Evolutionary conservation across 345 rosid species (phyloP), one percentile per base, ranked within the genome.

Genomic region (Pugionium dolabratum): DNA sequence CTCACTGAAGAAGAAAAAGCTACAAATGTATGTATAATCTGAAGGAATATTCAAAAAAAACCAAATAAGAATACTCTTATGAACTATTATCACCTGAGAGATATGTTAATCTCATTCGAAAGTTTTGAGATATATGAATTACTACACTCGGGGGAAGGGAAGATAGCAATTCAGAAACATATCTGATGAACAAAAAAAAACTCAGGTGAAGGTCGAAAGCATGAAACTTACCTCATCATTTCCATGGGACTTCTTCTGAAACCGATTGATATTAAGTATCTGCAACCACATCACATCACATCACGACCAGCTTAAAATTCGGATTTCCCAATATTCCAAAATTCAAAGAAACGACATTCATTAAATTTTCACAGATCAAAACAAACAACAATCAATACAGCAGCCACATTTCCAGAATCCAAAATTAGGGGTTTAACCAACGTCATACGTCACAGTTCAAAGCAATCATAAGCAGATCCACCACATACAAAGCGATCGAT

Each of bases 181-280:
- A 31, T 3, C 25, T 37, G 47, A 57, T 8, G 25, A 67, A 18
- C 18, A 53, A 35, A 34, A 61, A 60, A 52, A 54, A 33, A n/a
- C 30, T 31, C 0, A 39, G 9, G 5, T 25, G 5, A 62, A 45
- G 29, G 30, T 36, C 18, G 9, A 49, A 50, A 58, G 7, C 32
- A 41, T 35, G 27, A 33, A 47, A 35, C 1, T 7, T 53, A 93
- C 98, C 96, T 91, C 99, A 67, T 95, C 99, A 18, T 91, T 86
- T 51, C 96, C 96, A 66, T 83, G 84, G 1, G 86, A 84, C 65
- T 89, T 89, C 88, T 84, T 95, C 79, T 86, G 89, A 47, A 89
- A 84, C 87, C 96, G 81, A 76, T 95, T 89, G 68, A 91, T 78
- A 73, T 87, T 84, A 81, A 87, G 76, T 68, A 94, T 82, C 99